Evolutionary conservation across 352 stramenopile genomes (phyloP), one percentile per base, ranked within the genome.

Genomic region (Phytophthora uliginosa): DNA sequence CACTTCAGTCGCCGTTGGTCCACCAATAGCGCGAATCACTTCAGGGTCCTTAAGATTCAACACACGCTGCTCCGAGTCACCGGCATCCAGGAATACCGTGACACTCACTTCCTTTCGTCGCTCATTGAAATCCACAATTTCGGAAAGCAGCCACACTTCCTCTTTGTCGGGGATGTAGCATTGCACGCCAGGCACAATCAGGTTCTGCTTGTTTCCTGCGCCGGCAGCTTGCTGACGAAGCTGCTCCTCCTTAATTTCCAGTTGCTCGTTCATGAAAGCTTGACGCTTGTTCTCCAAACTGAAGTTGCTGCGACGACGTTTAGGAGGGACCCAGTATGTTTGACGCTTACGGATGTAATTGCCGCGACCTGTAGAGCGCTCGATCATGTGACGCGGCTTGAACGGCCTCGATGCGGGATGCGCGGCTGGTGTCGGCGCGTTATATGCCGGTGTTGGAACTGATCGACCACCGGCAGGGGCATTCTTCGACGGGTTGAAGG

Each of bases 151-250:
- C 90, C 90, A 97, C 54, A 95, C 89, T 33, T 97, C 84, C 3
- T 95, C 86, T 56, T 94, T 91, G 72, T 97, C 90, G 17, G 90
- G 90, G 47, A 97, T 89, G 73, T 95, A 97, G 80, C 90, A 97
- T 68, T 96, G 89, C 20, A 96, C 88, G n/a, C 90, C 90, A 1
- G 85, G 87, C 3, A 96, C 91, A 71, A 95, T 96, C 57, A 95
- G 74, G 66, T 96, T 96, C 42, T 94, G 86, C 64, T 93, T 96
- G 59, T 86, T 86, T 26, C 75, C 78, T 7, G 86, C 85, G 22
- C 88, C 90, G 13, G 75, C 79, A 47, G 81, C 82, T 47, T 93
- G 78, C 3, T 84, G 85, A 26, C 86, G 83, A 22, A 85, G 75
- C 60, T 95, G 86, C 55, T 95, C 89, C 57, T 95, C 88, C 65